A percentile compares a stretch with the other conserved stretches of the same genome.
phyloP scores from a whole-genome alignment of 2,329 filamentous ascomycete genomes.

The Plectosphaerella plurivora region DNA sequence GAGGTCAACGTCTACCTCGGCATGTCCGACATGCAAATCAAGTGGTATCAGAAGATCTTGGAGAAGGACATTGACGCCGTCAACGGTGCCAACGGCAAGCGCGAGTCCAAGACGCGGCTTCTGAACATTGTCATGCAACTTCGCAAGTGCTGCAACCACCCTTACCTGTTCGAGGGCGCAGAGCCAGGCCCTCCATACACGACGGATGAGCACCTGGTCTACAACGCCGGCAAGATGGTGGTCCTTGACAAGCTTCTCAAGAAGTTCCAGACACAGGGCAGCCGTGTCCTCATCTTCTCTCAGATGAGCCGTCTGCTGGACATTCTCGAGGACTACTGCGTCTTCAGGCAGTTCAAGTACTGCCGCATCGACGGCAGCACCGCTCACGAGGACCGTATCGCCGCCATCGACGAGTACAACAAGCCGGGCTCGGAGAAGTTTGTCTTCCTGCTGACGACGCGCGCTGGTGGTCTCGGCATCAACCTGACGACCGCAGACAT shows the following conservation, averaged over 20 bases:
- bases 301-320: constrained; percentile 98
- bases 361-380: constrained; percentile 96
- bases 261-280: constrained; percentile 80
- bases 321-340: constrained; percentile 96
- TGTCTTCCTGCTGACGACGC: constrained; percentile 89
- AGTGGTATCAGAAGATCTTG: constrained; percentile 98
- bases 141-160: constrained; percentile 97
- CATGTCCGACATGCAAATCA: constrained; percentile 99
- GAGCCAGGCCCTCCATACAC: constrained; percentile 97
- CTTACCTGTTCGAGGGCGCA: constrained; percentile 95
- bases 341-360: constrained; percentile 92
- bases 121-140: constrained; percentile 99
- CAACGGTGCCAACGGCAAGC: constrained; percentile 92
- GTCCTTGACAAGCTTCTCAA: constrained; percentile 89
- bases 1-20: constrained; percentile 95
- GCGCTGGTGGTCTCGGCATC: constrained; percentile 93
- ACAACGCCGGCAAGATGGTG: constrained; percentile 95
- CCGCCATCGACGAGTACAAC: constrained; percentile 98
- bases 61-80: constrained; percentile 99
- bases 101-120: constrained; percentile 93
- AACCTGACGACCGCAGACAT: constrained; percentile 95
- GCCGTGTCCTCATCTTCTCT: constrained; percentile 96
- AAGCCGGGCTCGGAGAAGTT: constrained; percentile 94
- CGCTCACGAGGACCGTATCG: constrained; percentile 94
- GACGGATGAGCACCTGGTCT: constrained; percentile 91